Percentiles rank a stretch among this genome's conserved stretches.
These are phyloP conservation scores for Begonia loranthoides DNA, from an alignment of 306 rosid genomes.

Conservation along the genomic window DNA sequence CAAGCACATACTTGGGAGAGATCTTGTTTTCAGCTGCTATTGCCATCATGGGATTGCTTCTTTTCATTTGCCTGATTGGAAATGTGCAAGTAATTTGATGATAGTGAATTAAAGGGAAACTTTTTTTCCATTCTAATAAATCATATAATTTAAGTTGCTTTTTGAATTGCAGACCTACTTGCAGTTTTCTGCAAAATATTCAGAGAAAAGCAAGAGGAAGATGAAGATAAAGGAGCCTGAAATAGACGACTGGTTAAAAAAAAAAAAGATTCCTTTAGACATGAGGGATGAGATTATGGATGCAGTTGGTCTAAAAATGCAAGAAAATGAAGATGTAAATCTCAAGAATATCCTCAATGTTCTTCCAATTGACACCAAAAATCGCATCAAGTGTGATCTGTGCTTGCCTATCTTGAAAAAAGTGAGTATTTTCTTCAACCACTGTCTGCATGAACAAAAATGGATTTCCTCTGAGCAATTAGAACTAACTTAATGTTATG, in stretches of 20 bases:
- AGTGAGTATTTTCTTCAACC: too few species aligned
- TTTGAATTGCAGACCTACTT: slow-evolving; percentile 1
- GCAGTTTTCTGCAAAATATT: neutral
- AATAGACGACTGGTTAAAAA: slow-evolving; percentile 8
- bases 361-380: too few species aligned
- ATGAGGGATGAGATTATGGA: slow-evolving; percentile 3
- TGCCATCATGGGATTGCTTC: slow-evolving; percentile 3
- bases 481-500: neutral
- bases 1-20: neutral
- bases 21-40: neutral
- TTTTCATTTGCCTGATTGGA: slow-evolving; percentile 9
- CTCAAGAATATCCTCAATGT: neutral
- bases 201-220: slow-evolving; percentile 1
- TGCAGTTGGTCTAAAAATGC: neutral
- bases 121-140: neutral
- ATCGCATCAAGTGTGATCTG: too few species aligned
- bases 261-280: neutral
- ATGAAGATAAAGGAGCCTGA: slow-evolving; percentile 5
- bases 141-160: neutral
- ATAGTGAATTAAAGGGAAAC: neutral
- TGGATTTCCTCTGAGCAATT: neutral
- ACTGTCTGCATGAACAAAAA: neutral
- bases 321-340: slow-evolving; percentile 1
- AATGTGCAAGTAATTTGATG: slow-evolving; percentile 8
- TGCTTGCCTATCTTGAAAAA: too few species aligned